Conservation (phyloP, 1,139 yeast species). For the Yamadazyma atmosphaerica region DNA sequence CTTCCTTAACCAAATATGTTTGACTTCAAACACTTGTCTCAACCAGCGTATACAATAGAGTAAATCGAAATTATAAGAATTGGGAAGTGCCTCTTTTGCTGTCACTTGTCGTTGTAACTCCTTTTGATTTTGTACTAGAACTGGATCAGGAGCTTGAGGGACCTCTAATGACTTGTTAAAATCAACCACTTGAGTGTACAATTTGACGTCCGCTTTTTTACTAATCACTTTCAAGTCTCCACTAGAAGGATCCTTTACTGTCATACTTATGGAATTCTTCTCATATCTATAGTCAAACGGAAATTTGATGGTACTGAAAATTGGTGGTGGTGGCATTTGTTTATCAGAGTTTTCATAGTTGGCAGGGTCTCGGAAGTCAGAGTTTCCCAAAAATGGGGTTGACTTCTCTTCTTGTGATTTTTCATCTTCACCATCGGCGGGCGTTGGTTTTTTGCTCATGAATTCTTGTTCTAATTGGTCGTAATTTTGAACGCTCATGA, state of each 20-base stretch:
- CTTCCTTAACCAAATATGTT: conserved; percentile 87
- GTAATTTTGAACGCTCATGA: conserved; percentile 27
- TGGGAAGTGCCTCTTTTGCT: conserved; percentile 18
- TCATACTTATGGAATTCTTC: conserved; percentile 51
- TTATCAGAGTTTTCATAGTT: conserved; percentile 45
- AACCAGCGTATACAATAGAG: conserved; percentile 56
- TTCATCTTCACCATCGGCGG: background rate
- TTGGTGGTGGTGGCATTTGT: conserved; percentile 85
- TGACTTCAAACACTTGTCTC: conserved; percentile 53
- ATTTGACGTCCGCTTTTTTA: conserved; percentile 37
- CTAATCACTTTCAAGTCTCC: conserved; percentile 50
- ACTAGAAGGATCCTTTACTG: conserved; percentile 62
- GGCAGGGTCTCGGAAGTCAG: conserved; percentile 29
- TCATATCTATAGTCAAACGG: conserved; percentile 65
- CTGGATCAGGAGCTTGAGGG: conserved; percentile 35
- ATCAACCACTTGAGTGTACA: conserved; percentile 49
- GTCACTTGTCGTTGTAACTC: conserved; percentile 18
- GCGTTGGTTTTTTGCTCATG: conserved; percentile 18
- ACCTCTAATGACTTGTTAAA: conserved; percentile 28
- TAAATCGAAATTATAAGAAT: conserved; percentile 31
- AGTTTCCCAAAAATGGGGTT: conserved; percentile 25
- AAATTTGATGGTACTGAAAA: conserved; percentile 70
- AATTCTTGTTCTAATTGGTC: conserved; percentile 45
- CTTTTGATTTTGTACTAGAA: conserved; percentile 35
- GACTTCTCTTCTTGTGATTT: background rate